A percentile compares a stretch with the other conserved stretches of the same genome.
phyloP scores from a whole-genome alignment of 1,284 basidiomycete species.

The Pseudozyma hubeiensis region DNA sequence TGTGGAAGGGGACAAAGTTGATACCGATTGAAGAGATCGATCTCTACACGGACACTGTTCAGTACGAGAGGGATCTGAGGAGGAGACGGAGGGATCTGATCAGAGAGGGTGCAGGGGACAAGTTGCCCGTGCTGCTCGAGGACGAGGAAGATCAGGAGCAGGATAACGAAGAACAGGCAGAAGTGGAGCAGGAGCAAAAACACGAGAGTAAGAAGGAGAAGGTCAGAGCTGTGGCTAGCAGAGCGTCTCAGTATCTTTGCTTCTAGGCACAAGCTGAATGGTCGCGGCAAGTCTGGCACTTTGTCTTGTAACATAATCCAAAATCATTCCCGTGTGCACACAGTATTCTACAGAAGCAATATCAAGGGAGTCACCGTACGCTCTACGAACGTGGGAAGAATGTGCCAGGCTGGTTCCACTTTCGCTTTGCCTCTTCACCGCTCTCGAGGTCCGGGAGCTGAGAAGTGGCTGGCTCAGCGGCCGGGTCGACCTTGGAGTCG shows the following conservation, averaged over 20 bases:
- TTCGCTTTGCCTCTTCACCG: slow-evolving; percentile 11
- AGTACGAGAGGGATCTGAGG: slow-evolving; percentile 36
- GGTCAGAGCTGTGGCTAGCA: slow-evolving; percentile 19
- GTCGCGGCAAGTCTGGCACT: background rate
- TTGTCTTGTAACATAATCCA: background rate
- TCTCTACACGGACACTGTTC: slow-evolving; percentile 54
- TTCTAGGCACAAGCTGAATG: slow-evolving; percentile 8
- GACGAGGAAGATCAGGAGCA: slow-evolving; percentile 33
- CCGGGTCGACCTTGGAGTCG: slow-evolving; percentile 12
- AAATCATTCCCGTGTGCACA: background rate
- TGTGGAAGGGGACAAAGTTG: slow-evolving; percentile 43
- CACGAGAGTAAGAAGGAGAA: slow-evolving; percentile 14
- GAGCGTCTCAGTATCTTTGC: slow-evolving; percentile 36
- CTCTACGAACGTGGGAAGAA: slow-evolving; percentile 20
- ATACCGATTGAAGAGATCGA: slow-evolving; percentile 60
- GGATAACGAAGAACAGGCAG: slow-evolving; percentile 1
- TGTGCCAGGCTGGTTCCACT: slow-evolving; percentile 27
- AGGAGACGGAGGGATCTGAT: slow-evolving; percentile 26
- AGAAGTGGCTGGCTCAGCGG: background rate
- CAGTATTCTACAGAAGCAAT: slow-evolving; percentile 3
- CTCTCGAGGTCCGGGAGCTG: slow-evolving; percentile 23
- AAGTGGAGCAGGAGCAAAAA: slow-evolving; percentile 3
- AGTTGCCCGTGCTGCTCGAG: slow-evolving; percentile 32
- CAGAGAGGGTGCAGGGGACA: slow-evolving; percentile 19
- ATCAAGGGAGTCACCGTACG: background rate